These are phyloP conservation scores for Erodium texanum DNA, from an alignment of 441 rosid genomes.

Conservation along the genomic window DNA sequence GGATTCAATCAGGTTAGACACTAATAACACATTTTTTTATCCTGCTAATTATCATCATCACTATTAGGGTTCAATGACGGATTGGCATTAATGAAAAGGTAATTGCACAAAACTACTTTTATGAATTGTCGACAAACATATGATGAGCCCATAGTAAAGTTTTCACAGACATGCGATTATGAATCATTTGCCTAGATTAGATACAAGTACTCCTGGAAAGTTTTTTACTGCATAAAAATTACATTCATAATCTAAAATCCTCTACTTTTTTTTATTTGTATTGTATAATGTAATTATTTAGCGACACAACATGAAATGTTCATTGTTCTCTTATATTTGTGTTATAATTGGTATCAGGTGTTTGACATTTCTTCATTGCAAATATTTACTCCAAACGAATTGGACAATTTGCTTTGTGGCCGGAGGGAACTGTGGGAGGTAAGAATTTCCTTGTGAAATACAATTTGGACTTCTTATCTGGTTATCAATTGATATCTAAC, in stretches of 20 bases:
- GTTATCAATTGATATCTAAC: background rate
- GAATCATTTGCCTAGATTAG: no score
- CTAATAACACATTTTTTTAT: background rate
- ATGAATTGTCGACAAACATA: no score
- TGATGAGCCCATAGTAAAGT: no score
- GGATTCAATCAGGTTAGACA: slow-evolving; percentile 85
- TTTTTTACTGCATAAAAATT: no score
- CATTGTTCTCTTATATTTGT: background rate
- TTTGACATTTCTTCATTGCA: slow-evolving; percentile 85
- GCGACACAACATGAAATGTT: no score
- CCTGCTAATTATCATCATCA: background rate
- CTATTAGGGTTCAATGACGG: background rate
- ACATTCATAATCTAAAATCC: no score
- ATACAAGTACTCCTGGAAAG: no score
- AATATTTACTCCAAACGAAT: slow-evolving; percentile 83
- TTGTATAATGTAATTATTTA: no score
- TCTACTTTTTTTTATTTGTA: no score
- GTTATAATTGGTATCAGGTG: slow-evolving; percentile 39
- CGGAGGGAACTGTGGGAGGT: slow-evolving; percentile 99
- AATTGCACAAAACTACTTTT: no score
- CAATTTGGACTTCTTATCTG: background rate
- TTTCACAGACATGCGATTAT: no score
- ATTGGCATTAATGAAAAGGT: no score
- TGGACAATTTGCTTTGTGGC: slow-evolving; percentile 94
- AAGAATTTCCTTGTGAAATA: slow-evolving; percentile 3